Percentiles rank a stretch among this genome's conserved stretches.
Conservation (phyloP, 1,139 yeast species). For the Trichomonascaceae sp. region DNA sequence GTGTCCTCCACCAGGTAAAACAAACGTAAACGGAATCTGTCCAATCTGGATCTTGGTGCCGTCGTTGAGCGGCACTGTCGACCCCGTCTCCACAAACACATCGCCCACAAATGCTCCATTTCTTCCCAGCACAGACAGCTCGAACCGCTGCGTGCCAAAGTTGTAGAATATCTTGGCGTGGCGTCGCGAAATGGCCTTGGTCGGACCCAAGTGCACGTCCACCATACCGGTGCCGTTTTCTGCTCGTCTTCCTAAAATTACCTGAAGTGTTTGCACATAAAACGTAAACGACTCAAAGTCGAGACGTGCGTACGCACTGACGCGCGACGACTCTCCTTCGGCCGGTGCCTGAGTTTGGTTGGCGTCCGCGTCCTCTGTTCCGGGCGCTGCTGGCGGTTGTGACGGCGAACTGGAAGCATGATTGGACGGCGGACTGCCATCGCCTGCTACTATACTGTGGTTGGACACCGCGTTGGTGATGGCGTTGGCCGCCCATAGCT, state of each 20-base stretch:
- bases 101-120: slow-evolving; percentile 96
- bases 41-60: slow-evolving; percentile 81
- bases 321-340: slow-evolving; percentile 33
- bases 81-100: slow-evolving; percentile 72
- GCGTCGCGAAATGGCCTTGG: slow-evolving; percentile 80
- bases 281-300: slow-evolving; percentile 90
- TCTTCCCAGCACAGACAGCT: slow-evolving; percentile 77
- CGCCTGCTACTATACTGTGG: too few relatives aligned
- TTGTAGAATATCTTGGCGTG: slow-evolving; percentile 94
- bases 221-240: slow-evolving; percentile 56
- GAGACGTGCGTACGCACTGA: slow-evolving; percentile 86
- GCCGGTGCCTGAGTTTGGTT: too few relatives aligned
- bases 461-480: too few relatives aligned
- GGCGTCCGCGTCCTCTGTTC: slow-evolving; percentile 8
- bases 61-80: slow-evolving; percentile 73
- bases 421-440: too few relatives aligned
- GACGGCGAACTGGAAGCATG: slow-evolving; percentile 3
- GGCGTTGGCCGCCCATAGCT: slow-evolving; percentile 6
- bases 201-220: slow-evolving; percentile 83
- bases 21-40: slow-evolving; percentile 76
- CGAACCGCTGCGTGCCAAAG: slow-evolving; percentile 88
- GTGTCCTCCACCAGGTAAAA: slow-evolving; percentile 38
- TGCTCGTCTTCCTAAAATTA: slow-evolving; percentile 77
- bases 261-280: slow-evolving; percentile 91
- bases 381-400: slow-evolving; percentile 3